Base-by-base conservation (phyloP, 768 basidiomycete species). In the Tulasnella sp. region DNA sequence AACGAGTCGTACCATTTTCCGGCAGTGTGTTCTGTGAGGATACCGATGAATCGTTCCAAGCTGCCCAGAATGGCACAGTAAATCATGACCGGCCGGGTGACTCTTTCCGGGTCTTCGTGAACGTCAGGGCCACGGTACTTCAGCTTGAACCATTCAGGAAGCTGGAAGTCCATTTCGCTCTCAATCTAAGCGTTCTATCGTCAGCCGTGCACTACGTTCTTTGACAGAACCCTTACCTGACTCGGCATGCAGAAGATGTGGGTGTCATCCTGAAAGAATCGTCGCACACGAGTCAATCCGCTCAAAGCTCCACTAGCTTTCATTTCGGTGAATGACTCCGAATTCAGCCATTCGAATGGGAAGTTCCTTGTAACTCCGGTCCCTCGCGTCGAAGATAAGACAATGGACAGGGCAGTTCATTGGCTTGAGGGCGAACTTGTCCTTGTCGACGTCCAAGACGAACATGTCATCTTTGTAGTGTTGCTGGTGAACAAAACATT, bases 391-490 rank as follows among this genome's bases (percentile, higher is more conserved):
- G 81, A 99, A 99, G 80, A 99, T 93, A 71, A 99, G 83, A 83
- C 93, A 96, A 82, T 99, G 97, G 6, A 96, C 96, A 0, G 93
- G 97, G 85, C 97, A 99, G 84, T 99, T 99, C 97, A 99, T 99
- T n/a, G 97, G 97, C 84, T 99, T 97, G 77, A 99, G 87, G 0
- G 88, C 97, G 89, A 94, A 99, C 81, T 89, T 89, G 84, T 98
- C 96, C 85, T 99, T 98, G 84, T 99, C 97, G 76, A 98, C 84
- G 76, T 96, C 93, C 76, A 99, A 90, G 67, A 87, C 83, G 85
- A 99, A 99, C 97, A 99, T 99, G 84, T 94, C 96, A 74, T 99
- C 96, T 82, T 92, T 91, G 86, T 98, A 99, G 82, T 99, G 97
- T 81, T 94, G 89, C 97, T 93, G 97, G 7, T 31, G n/a, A 37